Evolutionary conservation across 257 asterid genomes (phyloP).

Genomic region (Solanum etuberosum): DNA sequence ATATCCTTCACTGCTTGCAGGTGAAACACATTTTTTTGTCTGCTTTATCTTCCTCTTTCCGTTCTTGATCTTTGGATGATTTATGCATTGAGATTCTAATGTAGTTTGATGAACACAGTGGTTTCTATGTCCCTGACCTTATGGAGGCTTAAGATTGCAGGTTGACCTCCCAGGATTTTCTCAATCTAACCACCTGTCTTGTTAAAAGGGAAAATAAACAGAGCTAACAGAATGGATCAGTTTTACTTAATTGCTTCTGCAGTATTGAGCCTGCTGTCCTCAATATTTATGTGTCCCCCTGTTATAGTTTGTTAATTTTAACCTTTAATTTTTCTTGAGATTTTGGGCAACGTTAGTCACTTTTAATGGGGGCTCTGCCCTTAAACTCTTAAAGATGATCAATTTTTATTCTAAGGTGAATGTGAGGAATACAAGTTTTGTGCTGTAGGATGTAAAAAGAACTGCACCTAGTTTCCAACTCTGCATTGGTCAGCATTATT

Average conservation of each 20-base stretch:
- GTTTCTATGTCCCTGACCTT: background rate
- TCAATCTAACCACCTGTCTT: background rate
- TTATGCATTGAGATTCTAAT: background rate
- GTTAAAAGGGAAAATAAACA: background rate
- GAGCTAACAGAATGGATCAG: background rate
- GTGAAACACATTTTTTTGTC: slow-evolving; percentile 11
- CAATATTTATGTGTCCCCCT: background rate
- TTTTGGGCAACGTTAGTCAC: background rate
- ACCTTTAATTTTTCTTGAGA: background rate
- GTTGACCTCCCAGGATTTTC: background rate
- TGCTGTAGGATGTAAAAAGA: background rate
- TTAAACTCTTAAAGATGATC: background rate
- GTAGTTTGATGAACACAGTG: background rate
- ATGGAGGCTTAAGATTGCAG: background rate
- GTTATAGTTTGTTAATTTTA: background rate
- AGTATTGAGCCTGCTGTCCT: background rate
- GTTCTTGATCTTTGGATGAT: background rate
- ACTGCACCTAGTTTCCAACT: background rate
- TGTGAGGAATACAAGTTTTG: background rate
- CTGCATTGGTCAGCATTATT: background rate
- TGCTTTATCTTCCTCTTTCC: background rate
- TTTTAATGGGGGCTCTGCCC: background rate
- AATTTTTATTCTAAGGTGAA: background rate
- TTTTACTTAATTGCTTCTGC: background rate
- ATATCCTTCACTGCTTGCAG: slow-evolving; percentile 89